Evolutionary conservation across 257 asterid species (phyloP).

Genomic region (Przewalskia tangutica): DNA sequence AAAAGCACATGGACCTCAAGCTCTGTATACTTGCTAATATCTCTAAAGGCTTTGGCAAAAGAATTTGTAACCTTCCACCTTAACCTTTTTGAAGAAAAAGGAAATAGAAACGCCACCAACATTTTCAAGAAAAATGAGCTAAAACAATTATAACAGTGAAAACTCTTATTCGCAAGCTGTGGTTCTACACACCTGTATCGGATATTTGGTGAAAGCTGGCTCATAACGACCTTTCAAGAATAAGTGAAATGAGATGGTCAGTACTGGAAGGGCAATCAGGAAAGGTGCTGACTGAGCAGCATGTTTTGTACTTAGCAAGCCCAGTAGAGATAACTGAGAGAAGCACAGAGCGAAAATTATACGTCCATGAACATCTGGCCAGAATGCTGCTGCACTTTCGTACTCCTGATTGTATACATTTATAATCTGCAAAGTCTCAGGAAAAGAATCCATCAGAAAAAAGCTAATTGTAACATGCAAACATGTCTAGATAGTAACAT

Average conservation of each 20-base stretch:
- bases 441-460: not conserved
- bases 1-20: not conserved
- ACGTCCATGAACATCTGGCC: conserved; percentile 97
- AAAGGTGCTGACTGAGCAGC: conserved; percentile 61
- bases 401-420: conserved; percentile 89
- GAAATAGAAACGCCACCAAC: not conserved
- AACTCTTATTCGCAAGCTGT: not conserved
- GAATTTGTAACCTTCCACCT: not conserved
- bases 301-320: conserved; percentile 67
- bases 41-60: not conserved
- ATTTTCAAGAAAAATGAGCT: not conserved
- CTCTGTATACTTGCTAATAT: not conserved
- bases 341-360: conserved; percentile 52
- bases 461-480: not conserved
- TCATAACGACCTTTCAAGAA: conserved; percentile 91
- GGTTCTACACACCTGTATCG: conserved; percentile 56
- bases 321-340: conserved; percentile 75
- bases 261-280: conserved; percentile 64
- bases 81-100: not conserved
- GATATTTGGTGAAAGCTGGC: conserved; percentile 66
- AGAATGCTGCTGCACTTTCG: conserved; percentile 89
- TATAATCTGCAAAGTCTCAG: conserved; percentile 48
- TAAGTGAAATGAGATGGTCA: conserved; percentile 63
- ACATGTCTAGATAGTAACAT: not conserved
- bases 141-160: not conserved